phyloP scores from a whole-genome alignment of 306 rosid species.

The Malus fusca region DNA sequence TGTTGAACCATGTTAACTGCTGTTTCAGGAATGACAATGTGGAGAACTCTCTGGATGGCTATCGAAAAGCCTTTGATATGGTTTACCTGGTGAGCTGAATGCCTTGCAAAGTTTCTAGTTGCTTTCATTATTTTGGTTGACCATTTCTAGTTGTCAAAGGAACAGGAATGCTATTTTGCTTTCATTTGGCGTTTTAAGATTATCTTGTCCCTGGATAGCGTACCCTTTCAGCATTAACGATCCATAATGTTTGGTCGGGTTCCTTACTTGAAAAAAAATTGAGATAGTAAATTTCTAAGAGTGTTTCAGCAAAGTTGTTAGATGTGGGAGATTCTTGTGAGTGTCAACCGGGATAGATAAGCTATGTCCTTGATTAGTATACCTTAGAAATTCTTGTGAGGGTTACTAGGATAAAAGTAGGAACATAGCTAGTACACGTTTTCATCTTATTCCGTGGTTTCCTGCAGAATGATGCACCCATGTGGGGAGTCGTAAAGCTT shows the following conservation, averaged over 20 bases:
- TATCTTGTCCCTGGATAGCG: background rate
- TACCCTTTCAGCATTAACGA: background rate
- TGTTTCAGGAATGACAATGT: slow-evolving; percentile 69
- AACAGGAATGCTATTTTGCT: background rate
- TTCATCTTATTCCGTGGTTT: slow-evolving; percentile 9
- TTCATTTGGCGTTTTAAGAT: background rate
- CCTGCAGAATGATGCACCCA: slow-evolving; percentile 89
- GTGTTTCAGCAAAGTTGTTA: background rate
- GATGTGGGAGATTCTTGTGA: background rate
- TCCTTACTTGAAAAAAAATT: background rate
- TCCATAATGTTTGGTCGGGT: background rate
- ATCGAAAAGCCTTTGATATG: slow-evolving; percentile 62
- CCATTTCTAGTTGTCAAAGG: background rate
- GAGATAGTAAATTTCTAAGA: background rate
- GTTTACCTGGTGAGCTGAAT: slow-evolving; percentile 68
- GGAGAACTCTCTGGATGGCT: slow-evolving; percentile 63
- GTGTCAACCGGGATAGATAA: too few relatives aligned
- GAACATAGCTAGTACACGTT: background rate
- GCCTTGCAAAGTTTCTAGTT: background rate
- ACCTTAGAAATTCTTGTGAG: too few relatives aligned
- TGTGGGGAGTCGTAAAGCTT: slow-evolving; percentile 70
- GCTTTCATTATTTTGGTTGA: background rate
- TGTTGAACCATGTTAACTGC: slow-evolving; percentile 14
- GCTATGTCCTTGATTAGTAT: too few relatives aligned
- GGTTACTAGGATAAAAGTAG: too few relatives aligned